A percentile compares a stretch with the other conserved stretches of the same genome.
These are phyloP conservation scores for Gastrolobium villosum DNA, from an alignment of 306 rosid genomes.

Conservation along the genomic window DNA sequence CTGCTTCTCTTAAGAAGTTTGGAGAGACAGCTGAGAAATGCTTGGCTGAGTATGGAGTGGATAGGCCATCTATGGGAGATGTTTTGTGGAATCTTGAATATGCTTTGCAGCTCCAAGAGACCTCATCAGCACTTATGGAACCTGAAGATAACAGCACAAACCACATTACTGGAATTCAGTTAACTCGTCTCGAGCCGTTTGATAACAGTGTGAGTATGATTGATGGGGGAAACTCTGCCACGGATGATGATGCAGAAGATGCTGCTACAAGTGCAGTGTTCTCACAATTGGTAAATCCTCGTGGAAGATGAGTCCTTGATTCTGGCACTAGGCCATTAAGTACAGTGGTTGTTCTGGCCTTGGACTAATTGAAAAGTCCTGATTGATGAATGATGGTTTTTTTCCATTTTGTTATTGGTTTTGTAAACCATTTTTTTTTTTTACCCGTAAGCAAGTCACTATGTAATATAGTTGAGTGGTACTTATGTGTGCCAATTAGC, in stretches of 20 bases:
- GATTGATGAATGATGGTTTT: slow-evolving; percentile 47
- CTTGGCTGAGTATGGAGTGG: slow-evolving; percentile 89
- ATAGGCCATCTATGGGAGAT: slow-evolving; percentile 98
- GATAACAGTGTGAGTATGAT: slow-evolving; percentile 87
- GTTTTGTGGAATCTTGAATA: slow-evolving; percentile 96
- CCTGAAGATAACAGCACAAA: slow-evolving; percentile 97
- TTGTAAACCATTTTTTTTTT: slow-evolving; percentile 45
- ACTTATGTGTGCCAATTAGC: slow-evolving; percentile 45
- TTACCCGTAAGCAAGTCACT: slow-evolving; percentile 46
- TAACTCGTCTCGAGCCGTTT: slow-evolving; percentile 77
- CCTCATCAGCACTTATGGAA: slow-evolving; percentile 81
- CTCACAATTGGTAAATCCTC: slow-evolving; percentile 95
- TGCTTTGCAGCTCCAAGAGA: slow-evolving; percentile 93
- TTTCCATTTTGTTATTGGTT: slow-evolving; percentile 48
- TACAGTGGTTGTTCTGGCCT: slow-evolving; percentile 50
- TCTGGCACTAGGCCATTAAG: slow-evolving; percentile 41
- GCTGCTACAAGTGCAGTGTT: slow-evolving; percentile 93
- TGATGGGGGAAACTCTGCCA: slow-evolving; percentile 64
- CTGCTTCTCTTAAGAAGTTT: slow-evolving; percentile 90
- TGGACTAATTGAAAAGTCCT: slow-evolving; percentile 47
- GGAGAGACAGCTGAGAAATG: slow-evolving; percentile 99
- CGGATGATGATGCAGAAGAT: slow-evolving; percentile 79
- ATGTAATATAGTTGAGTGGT: slow-evolving; percentile 53
- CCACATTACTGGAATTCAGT: slow-evolving; percentile 86
- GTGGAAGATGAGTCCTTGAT: slow-evolving; percentile 78